Evolutionary conservation across 345 rosid genomes (phyloP).

Genomic region (Camelina laxa): DNA sequence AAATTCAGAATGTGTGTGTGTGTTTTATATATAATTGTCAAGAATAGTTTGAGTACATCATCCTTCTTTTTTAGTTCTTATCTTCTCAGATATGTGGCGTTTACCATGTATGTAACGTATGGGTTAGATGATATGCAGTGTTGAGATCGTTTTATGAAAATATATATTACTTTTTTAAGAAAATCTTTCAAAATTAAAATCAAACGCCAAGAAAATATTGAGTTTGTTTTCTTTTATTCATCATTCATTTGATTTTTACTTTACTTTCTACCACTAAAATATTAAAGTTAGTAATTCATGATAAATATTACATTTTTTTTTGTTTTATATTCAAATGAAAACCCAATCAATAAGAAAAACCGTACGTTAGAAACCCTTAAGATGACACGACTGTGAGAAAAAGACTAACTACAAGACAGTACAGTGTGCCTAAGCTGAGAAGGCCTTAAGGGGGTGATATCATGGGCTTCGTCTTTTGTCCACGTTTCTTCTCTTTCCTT

Average conservation of each 20-base stretch:
- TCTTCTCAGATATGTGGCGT: conserved; percentile 18
- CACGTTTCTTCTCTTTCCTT: conserved; percentile 22
- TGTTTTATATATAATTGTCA: conserved; percentile 1
- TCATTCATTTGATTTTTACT: not conserved
- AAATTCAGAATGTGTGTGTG: not conserved
- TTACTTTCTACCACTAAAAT: not conserved
- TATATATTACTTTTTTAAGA: too few relatives aligned
- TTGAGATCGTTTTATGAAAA: not conserved
- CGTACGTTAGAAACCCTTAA: conserved; percentile 30
- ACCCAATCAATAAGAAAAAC: not conserved
- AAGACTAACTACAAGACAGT: not conserved
- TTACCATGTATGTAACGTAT: not conserved
- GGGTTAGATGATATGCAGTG: conserved; percentile 5
- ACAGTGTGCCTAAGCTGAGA: conserved; percentile 8
- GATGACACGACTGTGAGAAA: conserved; percentile 25
- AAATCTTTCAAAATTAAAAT: too few relatives aligned
- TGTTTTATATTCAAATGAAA: not conserved
- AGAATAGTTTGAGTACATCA: conserved; percentile 17
- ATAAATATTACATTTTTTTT: too few relatives aligned
- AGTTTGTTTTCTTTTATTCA: not conserved
- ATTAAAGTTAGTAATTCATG: too few relatives aligned
- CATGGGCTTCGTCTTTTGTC: conserved; percentile 25
- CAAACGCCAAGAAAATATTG: not conserved
- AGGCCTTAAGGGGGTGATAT: conserved; percentile 7
- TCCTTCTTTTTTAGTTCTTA: not conserved